A percentile compares a stretch with the other conserved stretches of the same genome.
phyloP scores from a whole-genome alignment of 805 yeast genomes.

The Nakazawaea siamensis region DNA sequence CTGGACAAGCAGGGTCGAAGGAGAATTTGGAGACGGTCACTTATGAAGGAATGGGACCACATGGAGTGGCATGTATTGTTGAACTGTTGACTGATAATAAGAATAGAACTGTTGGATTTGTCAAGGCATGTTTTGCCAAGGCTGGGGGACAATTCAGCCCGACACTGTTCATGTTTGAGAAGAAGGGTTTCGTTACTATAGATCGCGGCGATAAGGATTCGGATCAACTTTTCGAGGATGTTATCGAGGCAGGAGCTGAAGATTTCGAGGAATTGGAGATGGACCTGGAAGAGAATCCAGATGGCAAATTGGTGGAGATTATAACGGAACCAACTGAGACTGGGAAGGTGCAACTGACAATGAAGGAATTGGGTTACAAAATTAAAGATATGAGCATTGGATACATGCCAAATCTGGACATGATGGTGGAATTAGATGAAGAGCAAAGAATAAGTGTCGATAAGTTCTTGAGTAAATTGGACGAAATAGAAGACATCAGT shows the following conservation, averaged over 20 bases:
- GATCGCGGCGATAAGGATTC: slow-evolving; percentile 31
- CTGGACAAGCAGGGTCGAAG: slow-evolving; percentile 50
- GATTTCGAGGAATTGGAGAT: slow-evolving; percentile 56
- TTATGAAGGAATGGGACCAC: slow-evolving; percentile 91
- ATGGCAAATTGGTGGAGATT: slow-evolving; percentile 32
- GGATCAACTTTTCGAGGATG: slow-evolving; percentile 67
- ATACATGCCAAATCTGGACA: slow-evolving; percentile 57
- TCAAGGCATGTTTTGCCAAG: slow-evolving; percentile 69
- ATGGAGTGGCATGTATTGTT: slow-evolving; percentile 78
- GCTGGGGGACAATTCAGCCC: slow-evolving; percentile 68
- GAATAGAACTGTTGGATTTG: slow-evolving; percentile 67
- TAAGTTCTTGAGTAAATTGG: slow-evolving; percentile 53
- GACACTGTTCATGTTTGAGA: slow-evolving; percentile 67
- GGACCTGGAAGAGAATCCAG: slow-evolving; percentile 31
- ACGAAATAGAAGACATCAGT: slow-evolving; percentile 78
- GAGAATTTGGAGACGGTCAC: slow-evolving; percentile 43
- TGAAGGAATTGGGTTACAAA: slow-evolving; percentile 44
- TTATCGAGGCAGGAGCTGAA: slow-evolving; percentile 72
- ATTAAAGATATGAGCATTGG: slow-evolving; percentile 68
- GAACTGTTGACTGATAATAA: slow-evolving; percentile 89
- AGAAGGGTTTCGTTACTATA: slow-evolving; percentile 64
- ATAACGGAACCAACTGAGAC: slow-evolving; percentile 60
- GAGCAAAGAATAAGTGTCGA: slow-evolving; percentile 44
- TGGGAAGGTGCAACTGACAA: slow-evolving; percentile 47
- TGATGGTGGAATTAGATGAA: slow-evolving; percentile 43